These are phyloP conservation scores for Fusarium sp. DNA, from an alignment of 2,329 filamentous ascomycete genomes.

Conservation along the genomic window DNA sequence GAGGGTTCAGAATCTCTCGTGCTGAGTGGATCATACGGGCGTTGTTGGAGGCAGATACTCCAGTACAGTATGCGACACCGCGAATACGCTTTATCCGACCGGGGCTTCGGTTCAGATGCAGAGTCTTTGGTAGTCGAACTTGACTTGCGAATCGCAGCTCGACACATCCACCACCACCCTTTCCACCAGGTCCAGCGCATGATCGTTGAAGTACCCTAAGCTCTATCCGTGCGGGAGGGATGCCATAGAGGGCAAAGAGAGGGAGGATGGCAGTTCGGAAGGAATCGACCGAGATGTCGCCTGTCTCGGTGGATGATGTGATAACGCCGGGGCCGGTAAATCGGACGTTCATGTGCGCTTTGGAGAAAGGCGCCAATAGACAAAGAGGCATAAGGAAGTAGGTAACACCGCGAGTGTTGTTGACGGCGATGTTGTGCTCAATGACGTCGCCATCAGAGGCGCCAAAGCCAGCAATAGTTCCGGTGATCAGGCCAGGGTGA, in stretches of 20 bases:
- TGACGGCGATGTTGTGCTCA: constrained; percentile 81
- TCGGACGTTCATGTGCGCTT: constrained; percentile 88
- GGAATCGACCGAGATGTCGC: constrained; percentile 91
- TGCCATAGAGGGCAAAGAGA: constrained; percentile 89
- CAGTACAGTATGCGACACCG: constrained; percentile 93
- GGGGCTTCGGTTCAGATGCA: constrained; percentile 84
- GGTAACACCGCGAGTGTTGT: constrained; percentile 82
- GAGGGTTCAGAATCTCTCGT: constrained; percentile 84
- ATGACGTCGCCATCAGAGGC: constrained; percentile 78
- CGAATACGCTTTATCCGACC: constrained; percentile 89
- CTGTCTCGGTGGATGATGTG: constrained; percentile 82
- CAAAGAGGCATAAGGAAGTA: constrained; percentile 94
- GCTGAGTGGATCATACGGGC: constrained; percentile 94
- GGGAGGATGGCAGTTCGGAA: constrained; percentile 94
- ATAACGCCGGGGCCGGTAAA: constrained; percentile 94
- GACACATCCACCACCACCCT: constrained; percentile 89
- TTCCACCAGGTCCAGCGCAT: constrained; percentile 78
- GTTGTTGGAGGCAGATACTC: constrained; percentile 93
- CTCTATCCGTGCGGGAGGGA: constrained; percentile 82
- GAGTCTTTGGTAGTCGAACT: constrained; percentile 90
- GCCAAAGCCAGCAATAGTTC: constrained; percentile 80
- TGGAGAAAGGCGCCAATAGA: constrained; percentile 91
- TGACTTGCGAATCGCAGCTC: constrained; percentile 94
- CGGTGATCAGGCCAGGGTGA: constrained; percentile 91
- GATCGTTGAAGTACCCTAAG: constrained; percentile 83